Evolutionary conservation across 345 rosid species (phyloP).

Genomic region (Lepidium sativum): DNA sequence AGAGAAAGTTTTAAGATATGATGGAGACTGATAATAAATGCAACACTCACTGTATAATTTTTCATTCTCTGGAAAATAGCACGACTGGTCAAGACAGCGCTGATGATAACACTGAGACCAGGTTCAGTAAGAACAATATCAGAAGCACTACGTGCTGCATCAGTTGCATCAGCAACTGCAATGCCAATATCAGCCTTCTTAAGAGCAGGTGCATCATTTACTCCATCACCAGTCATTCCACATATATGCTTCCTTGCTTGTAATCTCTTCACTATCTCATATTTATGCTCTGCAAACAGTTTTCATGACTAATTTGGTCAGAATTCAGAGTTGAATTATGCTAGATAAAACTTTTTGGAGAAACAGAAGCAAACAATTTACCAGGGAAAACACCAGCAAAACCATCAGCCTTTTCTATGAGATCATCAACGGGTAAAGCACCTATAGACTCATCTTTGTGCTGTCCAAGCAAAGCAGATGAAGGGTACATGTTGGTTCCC

Average conservation of each 20-base stretch:
- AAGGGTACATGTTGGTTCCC: conserved; percentile 99
- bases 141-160: conserved; percentile 97
- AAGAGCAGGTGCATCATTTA: conserved; percentile 98
- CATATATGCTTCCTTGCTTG: conserved; percentile 98
- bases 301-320: too few species aligned
- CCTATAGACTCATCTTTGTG: conserved; percentile 88
- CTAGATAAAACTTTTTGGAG: too few species aligned
- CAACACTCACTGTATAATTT: conserved; percentile 67
- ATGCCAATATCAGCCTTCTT: conserved; percentile 98
- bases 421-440: conserved; percentile 87
- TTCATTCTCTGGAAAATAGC: conserved; percentile 99
- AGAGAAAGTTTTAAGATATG: not conserved
- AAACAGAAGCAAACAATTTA: conserved; percentile 7
- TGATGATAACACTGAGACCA: conserved; percentile 96
- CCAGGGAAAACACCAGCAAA: conserved; percentile 99
- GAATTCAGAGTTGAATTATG: not conserved
- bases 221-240: conserved; percentile 99
- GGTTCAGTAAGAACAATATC: conserved; percentile 96
- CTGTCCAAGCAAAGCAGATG: conserved; percentile 93
- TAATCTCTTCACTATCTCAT: conserved; percentile 89
- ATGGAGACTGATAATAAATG: not conserved
- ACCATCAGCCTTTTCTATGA: conserved; percentile 97
- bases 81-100: conserved; percentile 95
- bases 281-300: conserved; percentile 70
- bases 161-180: conserved; percentile 99